These are phyloP conservation scores for Eleusine coracana DNA, from an alignment of 176 grass and related monocot genomes.

Conservation along the genomic window DNA sequence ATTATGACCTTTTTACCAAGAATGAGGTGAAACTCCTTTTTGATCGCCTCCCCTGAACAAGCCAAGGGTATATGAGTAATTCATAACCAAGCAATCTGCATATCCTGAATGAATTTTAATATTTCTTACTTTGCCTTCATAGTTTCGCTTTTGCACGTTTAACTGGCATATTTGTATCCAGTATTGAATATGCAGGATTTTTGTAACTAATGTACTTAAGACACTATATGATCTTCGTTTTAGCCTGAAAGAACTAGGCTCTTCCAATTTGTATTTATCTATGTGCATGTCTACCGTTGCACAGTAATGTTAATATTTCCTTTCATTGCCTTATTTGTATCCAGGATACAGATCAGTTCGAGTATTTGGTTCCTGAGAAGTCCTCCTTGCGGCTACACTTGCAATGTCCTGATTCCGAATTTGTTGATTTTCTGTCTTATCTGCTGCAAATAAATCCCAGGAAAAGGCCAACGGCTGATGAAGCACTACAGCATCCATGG, in stretches of 20 bases:
- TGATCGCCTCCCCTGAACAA: not conserved
- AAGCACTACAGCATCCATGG: slow-evolving; percentile 85
- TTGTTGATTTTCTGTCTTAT: slow-evolving; percentile 87
- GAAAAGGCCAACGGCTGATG: slow-evolving; percentile 75
- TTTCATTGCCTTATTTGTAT: slow-evolving; percentile 26
- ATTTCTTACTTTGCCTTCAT: not conserved
- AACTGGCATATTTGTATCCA: not conserved
- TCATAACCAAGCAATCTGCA: not conserved
- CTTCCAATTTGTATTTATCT: slow-evolving; percentile 6
- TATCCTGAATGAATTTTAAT: not conserved
- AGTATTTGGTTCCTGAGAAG: slow-evolving; percentile 77
- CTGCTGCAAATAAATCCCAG: slow-evolving; percentile 93
- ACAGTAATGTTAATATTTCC: not conserved
- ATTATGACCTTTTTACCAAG: slow-evolving; percentile 75
- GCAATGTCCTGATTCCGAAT: slow-evolving; percentile 62
- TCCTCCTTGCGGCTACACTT: slow-evolving; percentile 71
- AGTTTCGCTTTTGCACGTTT: not conserved
- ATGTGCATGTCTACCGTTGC: not conserved
- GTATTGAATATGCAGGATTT: not conserved
- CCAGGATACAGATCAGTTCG: slow-evolving; percentile 75
- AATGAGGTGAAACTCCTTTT: slow-evolving; percentile 68
- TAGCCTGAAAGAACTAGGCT: not conserved
- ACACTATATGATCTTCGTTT: not conserved
- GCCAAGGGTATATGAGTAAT: not conserved
- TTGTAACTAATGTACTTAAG: not conserved